Conservation (phyloP, 228 moss, liverwort and hornwort species). For the Sphagnum magellanicum region DNA sequence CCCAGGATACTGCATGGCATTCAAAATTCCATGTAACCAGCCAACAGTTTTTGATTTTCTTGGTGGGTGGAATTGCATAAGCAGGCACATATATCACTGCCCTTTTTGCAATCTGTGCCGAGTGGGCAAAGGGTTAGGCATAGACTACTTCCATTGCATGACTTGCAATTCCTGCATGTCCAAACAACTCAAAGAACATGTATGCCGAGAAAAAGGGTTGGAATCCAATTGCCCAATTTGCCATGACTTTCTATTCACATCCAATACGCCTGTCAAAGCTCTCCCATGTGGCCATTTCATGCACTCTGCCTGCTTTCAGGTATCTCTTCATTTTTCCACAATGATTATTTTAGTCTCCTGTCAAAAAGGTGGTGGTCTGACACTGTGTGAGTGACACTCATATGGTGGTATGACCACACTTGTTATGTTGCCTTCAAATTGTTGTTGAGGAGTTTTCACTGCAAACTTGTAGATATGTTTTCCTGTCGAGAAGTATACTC, state of each 20-base stretch:
- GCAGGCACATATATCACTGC: conserved; percentile 94
- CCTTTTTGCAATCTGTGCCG: conserved; percentile 98
- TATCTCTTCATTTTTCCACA: conserved; percentile 7
- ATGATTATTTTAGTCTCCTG: no score
- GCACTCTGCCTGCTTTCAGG: conserved; percentile 98
- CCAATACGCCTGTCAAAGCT: conserved; percentile 90
- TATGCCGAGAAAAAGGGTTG: conserved; percentile 87
- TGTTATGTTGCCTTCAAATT: no score
- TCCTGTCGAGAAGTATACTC: no score
- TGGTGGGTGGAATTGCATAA: background rate
- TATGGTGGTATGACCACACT: no score
- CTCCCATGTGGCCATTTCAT: conserved; percentile 98
- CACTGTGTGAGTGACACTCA: no score
- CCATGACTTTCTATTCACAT: conserved; percentile 95
- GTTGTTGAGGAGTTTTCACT: no score
- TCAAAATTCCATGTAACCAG: background rate
- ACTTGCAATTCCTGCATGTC: conserved; percentile 95
- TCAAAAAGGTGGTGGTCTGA: no score
- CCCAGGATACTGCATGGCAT: no score
- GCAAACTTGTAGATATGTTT: no score
- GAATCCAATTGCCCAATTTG: conserved; percentile 99
- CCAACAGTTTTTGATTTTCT: background rate
- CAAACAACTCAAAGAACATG: conserved; percentile 66
- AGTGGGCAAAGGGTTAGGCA: conserved; percentile 91
- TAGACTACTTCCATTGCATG: conserved; percentile 98